Evolutionary conservation across 1,284 basidiomycete species (phyloP), one percentile per base, ranked within the genome.

Genomic region (Papiliotrema flavescens): DNA sequence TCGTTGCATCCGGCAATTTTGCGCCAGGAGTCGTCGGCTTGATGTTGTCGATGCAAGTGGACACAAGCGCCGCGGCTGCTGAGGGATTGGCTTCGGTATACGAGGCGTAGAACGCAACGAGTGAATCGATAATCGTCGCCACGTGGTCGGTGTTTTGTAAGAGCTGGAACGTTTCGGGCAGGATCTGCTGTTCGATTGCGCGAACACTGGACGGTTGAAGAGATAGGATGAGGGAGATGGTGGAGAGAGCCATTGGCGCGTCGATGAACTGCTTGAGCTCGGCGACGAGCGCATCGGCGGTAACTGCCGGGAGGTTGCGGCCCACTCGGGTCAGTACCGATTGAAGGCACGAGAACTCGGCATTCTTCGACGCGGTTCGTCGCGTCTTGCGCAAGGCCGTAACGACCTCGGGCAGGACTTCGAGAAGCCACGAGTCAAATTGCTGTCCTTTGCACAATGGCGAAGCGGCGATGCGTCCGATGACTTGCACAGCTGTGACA

Each of bases 61-160:
- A 83, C 54, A 91, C 87, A 69, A 98, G 81, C 72, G 92, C 87
- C 1, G 84, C 82, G 52, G 83, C 81, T 75, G 86, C 89, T 73
- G 94, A 86, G 1, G 81, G 79, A 62, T 95, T 90, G 0, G 89
- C 89, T 54, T 82, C 80, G n/a, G 93, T 88, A 28, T 93, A 83
- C 0, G 85, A 82, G 0, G 80, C 80, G 70, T 90, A 90, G 81
- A 98, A 97, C 13, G 79, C 78, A 45, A 90, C 81, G 8, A 96
- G 78, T 0, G 89, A 83, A 41, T 97, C 91, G 23, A 95, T 83
- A 2, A 66, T 87, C 82, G 2, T 82, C 75, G 37, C 86, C 84
- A 47, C 90, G 82, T 19, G 79, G 6, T 89, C 80, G 0, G 91
- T 86, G 0, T 90, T 90, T 66, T 86, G 83, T 2, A 91, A 81